Evolutionary conservation across 495 filamentous ascomycete genomes (phyloP).

Genomic region (Melanomma pulvis-pyrius): DNA sequence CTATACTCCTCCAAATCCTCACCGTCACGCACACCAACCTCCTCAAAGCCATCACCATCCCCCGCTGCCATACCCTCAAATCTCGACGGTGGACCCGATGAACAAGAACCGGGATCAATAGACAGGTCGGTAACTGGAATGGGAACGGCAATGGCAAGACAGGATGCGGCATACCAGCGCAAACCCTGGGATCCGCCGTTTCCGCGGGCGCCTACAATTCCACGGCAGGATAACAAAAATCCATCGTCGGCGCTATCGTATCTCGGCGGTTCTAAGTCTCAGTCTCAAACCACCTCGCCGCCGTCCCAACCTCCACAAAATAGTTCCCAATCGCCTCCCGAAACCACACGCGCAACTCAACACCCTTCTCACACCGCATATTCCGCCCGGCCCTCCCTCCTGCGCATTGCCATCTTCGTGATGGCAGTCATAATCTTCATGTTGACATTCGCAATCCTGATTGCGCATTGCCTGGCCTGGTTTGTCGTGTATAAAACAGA

Average conservation of each 20-base stretch:
- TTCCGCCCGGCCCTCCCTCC: neutral
- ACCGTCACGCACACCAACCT: neutral
- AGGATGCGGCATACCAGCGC: neutral
- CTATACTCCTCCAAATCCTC: too few relatives aligned
- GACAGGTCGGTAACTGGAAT: neutral
- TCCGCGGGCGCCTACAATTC: neutral
- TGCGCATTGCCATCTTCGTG: neutral
- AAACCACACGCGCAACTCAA: neutral
- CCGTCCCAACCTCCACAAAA: neutral
- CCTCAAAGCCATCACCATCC: neutral
- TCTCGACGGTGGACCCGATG: neutral
- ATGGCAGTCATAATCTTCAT: conserved; percentile 12
- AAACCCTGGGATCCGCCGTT: conserved; percentile 33
- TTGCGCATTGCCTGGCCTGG: conserved; percentile 22
- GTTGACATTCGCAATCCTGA: conserved; percentile 22
- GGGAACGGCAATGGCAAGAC: neutral
- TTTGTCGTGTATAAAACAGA: conserved; percentile 32
- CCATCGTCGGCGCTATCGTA: neutral
- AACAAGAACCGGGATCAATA: neutral
- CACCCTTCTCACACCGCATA: neutral
- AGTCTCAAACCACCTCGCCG: neutral
- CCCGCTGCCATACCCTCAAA: neutral
- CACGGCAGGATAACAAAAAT: neutral
- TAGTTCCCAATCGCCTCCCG: neutral
- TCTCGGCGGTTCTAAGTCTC: neutral